phyloP scores from a whole-genome alignment of 139 green algal species.

The Ettlia oleoabundans region DNA sequence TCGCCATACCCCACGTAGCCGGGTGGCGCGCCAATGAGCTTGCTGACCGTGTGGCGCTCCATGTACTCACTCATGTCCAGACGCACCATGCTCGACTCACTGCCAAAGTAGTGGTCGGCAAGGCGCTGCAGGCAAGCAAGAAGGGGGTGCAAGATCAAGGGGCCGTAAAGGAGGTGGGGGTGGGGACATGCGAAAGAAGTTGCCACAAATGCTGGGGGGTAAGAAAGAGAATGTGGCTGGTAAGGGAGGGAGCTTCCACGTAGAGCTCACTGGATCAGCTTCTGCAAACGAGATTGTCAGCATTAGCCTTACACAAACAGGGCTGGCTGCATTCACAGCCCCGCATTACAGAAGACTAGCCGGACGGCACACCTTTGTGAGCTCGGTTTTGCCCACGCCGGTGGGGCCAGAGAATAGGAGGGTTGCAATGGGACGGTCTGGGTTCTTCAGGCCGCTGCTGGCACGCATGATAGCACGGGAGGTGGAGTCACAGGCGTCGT shows the following conservation, averaged over 20 bases:
- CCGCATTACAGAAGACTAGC: no score
- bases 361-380: conserved; percentile 55
- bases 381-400: conserved; percentile 89
- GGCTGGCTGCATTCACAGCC: no score
- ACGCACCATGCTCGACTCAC: conserved; percentile 71
- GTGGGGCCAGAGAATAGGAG: conserved; percentile 85
- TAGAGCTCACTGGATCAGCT: no score
- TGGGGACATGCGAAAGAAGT: background rate
- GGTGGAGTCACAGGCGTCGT: conserved; percentile 67
- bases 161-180: no score
- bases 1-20: conserved; percentile 84
- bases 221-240: no score
- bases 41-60: conserved; percentile 85
- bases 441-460: conserved; percentile 64
- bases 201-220: no score
- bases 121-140: conserved; percentile 28
- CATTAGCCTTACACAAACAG: no score
- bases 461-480: conserved; percentile 65
- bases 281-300: no score
- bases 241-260: no score
- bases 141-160: background rate
- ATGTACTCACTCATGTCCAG: conserved; percentile 99
- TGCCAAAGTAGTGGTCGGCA: conserved; percentile 55
- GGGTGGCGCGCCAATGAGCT: conserved; percentile 78
- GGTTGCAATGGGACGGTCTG: conserved; percentile 71